Evolutionary conservation across 352 stramenopile species (phyloP), one percentile per base, ranked within the genome.

Genomic region (Phytophthora hibernalis): DNA sequence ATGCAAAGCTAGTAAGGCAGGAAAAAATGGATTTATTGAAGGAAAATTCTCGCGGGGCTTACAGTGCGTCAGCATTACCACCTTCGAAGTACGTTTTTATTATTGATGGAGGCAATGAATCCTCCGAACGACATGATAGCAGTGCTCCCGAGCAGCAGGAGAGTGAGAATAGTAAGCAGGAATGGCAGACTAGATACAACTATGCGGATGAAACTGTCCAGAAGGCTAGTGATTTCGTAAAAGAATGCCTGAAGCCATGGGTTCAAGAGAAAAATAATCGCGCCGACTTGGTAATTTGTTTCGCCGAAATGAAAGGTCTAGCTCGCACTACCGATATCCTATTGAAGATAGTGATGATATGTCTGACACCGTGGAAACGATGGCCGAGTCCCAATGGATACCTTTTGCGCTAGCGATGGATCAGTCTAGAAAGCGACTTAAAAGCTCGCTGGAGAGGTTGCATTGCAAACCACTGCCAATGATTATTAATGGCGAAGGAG

Each of bases 51-150:
- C 24, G 8, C n/a, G 18, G 11, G 10, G 10, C n/a, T 13, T 37
- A 28, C 5, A 47, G 18, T n/a, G 31, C 37, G 28, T 26, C n/a
- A 10, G 16, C 54, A 9, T 13, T 53, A n/a, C 54, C 42, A 35
- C 15, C n/a, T 6, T 61, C 54, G 16, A 11, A 53, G 20, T 61
- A 61, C 21, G 54, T 61, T 20, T 53, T 61, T 20, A 28, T 61
- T 35, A 53, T 6, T 30, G 50, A 60, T 47, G 11, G n/a, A 15
- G 54, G 18, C 33, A 47, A 33, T 47, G 51, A 44, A n/a, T 7
- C 5, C 18, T 10, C 28, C 26, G 28, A 28, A 31, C 18, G 22
- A 3, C 3, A 61, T 11, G 20, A 50, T 43, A 8, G 12, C 4
- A 5, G 6, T 15, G 38, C 35, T 5, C 35, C 11, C 6, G 35